A percentile compares a stretch with the other conserved stretches of the same genome.
These are phyloP conservation scores for Tolypocladium endophyticum DNA, from an alignment of 2,329 filamentous ascomycete genomes.

Conservation along the genomic window DNA sequence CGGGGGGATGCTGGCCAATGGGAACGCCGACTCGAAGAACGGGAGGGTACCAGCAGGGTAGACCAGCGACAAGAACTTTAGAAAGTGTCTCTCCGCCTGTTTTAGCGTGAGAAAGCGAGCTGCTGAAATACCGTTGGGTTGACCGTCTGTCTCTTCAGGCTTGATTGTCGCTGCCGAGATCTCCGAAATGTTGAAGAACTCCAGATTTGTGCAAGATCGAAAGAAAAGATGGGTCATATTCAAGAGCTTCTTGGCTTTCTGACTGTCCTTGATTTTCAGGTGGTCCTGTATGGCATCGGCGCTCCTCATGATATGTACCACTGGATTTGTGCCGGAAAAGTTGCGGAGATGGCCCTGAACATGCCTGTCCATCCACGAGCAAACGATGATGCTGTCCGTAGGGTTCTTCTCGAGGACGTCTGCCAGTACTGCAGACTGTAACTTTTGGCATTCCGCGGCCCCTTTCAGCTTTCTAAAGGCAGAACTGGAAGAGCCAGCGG, in stretches of 20 bases:
- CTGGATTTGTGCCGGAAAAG: slow-evolving; percentile 54
- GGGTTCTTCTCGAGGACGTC: slow-evolving; percentile 48
- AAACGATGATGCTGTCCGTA: slow-evolving; percentile 58
- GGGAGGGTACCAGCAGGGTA: slow-evolving; percentile 43
- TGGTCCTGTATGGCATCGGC: slow-evolving; percentile 53
- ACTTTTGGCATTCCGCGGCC: slow-evolving; percentile 48
- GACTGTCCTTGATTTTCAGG: slow-evolving; percentile 43
- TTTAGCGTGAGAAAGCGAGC: slow-evolving; percentile 59
- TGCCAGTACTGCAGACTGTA: slow-evolving; percentile 52
- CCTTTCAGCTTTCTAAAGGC: slow-evolving; percentile 55
- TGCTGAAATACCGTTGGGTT: slow-evolving; percentile 21
- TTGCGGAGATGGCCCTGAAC: slow-evolving; percentile 50
- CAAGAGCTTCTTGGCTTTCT: slow-evolving; percentile 48
- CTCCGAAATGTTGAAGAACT: slow-evolving; percentile 68
- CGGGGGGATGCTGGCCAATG: slow-evolving; percentile 49
- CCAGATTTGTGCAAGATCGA: slow-evolving; percentile 58
- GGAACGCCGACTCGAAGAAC: slow-evolving; percentile 53
- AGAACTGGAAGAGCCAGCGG: slow-evolving; percentile 49
- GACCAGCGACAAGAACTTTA: slow-evolving; percentile 56
- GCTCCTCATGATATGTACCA: slow-evolving; percentile 61
- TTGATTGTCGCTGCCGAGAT: slow-evolving; percentile 14
- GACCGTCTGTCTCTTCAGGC: neutral
- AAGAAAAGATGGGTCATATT: slow-evolving; percentile 47
- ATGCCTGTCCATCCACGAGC: slow-evolving; percentile 58
- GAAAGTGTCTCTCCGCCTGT: slow-evolving; percentile 56